Evolutionary conservation across 2,329 filamentous ascomycete species (phyloP), one percentile per base, ranked within the genome.

Genomic region (Metarhizium album): DNA sequence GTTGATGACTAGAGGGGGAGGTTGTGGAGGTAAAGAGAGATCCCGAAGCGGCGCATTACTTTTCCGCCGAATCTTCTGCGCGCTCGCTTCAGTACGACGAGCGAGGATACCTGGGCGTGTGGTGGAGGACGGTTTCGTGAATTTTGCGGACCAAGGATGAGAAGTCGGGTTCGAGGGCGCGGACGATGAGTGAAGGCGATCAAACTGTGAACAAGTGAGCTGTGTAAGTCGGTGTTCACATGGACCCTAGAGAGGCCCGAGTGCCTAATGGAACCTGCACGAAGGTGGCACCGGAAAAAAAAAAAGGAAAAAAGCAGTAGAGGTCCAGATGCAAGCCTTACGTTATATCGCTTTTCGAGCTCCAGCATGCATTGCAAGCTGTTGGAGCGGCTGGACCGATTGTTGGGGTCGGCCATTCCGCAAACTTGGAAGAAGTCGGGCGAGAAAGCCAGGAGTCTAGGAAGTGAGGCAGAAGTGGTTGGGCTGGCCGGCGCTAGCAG

Each of bases 341-440:
- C 79, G 74, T 78, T 79, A 63, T 70, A 73, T 60, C 70, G 71
- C 60, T 75, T 78, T 60, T 82, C 79, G 48, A 82, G 64, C 57
- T 81, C 76, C 46, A 82, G 69, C 78, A 82, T 81, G 53, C 69
- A 72, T 62, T 79, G 71, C 55, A 82, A 73, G 62, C 73, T 79
- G 60, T 72, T 72, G 54, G 69, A 68, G 58, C 68, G 67, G 48
- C 51, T 54, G 8, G 56, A 54, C 13, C 52, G 53, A 49, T 52
- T 49, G 46, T 53, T 57, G 46, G 49, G 45, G 38, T 51, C 51
- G 20, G 52, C 29, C 52, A 56, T 57, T 48, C 50, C 31, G 35
- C 14, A 22, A 33, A 37, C 9, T 47, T 22, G 18, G 13, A 27
- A 16, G 22, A 8, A 42, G n/a, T n/a, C n/a, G n/a, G n/a, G n/a